Evolutionary conservation across 2,329 filamentous ascomycete genomes (phyloP), one percentile per base, ranked within the genome.

Genomic region (Neopestalotiopsis sp.): DNA sequence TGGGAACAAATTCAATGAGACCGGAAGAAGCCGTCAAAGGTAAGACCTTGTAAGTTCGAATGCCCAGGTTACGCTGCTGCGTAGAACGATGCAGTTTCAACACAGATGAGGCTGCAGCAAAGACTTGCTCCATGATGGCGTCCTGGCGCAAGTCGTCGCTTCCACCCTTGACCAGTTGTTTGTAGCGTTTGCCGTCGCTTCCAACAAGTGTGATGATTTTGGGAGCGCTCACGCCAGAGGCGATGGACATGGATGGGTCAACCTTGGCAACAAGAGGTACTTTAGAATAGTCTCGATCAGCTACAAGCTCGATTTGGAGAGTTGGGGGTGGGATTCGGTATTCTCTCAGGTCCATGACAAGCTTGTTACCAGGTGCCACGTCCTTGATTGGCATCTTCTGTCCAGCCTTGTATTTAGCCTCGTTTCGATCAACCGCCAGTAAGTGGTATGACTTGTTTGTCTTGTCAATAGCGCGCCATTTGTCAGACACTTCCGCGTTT

Each of bases 101-200:
- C 28, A 99, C 88, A 65, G 93, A 93, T 69, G 94, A 98, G 28
- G 98, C 96, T 80, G 97, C 94, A 69, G 95, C 94, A 79, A 99
- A 99, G 1, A 99, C 96, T 81, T 99, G 96, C 80, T 99, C 97
- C 97, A 99, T 99, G 84, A 90, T 99, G 59, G 95, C 94, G 76
- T 99, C 96, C 82, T 99, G 96, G 9, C 97, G 92, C 13, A 99
- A 87, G 78, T 99, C 95, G 79, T 99, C 96, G 76, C 95, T 95
- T 20, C 96, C 95, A 71, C 94, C 94, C 85, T 99, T 99, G 78
- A 97, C 93, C 71, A 99, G 85, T 81, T 98, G 94, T 79, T 93
- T 97, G 82, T 95, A 97, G 45, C 87, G 88, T 68, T 87, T 83
- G 6, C 96, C 97, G 79, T 98, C 89, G 20, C 88, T 93, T 17